These are phyloP conservation scores for Aspergillus sclerotiicarbonarius DNA, from an alignment of 495 filamentous ascomycete species.

Conservation along the genomic window DNA sequence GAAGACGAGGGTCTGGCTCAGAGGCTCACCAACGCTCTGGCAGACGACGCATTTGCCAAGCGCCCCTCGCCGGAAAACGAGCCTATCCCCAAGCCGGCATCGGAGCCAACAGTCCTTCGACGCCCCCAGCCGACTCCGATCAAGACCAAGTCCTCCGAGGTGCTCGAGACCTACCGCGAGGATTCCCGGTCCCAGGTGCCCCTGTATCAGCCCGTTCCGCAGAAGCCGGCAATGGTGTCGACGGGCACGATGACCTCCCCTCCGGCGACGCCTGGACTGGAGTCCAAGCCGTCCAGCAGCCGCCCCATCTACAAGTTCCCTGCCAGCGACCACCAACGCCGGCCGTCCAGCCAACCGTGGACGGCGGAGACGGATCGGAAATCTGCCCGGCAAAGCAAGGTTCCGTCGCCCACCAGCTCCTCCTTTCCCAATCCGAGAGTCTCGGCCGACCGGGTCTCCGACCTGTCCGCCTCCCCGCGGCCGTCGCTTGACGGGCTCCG, in stretches of 20 bases:
- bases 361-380: conserved; percentile 31
- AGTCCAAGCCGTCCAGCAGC: conserved; percentile 35
- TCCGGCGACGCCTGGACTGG: conserved; percentile 56
- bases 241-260: conserved; percentile 90
- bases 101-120: conserved; percentile 24
- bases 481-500: conserved; percentile 77
- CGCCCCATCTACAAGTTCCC: conserved; percentile 65
- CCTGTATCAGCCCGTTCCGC: conserved; percentile 58
- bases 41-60: conserved; percentile 81
- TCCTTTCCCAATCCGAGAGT: conserved; percentile 48
- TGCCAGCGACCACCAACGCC: conserved; percentile 49
- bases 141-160: conserved; percentile 15
- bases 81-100: conserved; percentile 10
- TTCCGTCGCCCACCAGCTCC: conserved; percentile 31
- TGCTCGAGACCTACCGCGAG: conserved; percentile 23
- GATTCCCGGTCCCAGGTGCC: conserved; percentile 32
- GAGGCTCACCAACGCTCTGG: conserved; percentile 77
- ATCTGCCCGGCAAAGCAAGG: conserved; percentile 23
- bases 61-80: conserved; percentile 35
- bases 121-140: conserved; percentile 30
- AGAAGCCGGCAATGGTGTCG: conserved; percentile 75
- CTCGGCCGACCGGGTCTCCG: conserved; percentile 43
- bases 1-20: conserved; percentile 64
- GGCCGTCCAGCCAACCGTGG: conserved; percentile 55
- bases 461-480: conserved; percentile 65